Evolutionary conservation across 148 eudicot genomes (phyloP), one percentile per base, ranked within the genome.

Genomic region (Vaccinium macrocarpon): DNA sequence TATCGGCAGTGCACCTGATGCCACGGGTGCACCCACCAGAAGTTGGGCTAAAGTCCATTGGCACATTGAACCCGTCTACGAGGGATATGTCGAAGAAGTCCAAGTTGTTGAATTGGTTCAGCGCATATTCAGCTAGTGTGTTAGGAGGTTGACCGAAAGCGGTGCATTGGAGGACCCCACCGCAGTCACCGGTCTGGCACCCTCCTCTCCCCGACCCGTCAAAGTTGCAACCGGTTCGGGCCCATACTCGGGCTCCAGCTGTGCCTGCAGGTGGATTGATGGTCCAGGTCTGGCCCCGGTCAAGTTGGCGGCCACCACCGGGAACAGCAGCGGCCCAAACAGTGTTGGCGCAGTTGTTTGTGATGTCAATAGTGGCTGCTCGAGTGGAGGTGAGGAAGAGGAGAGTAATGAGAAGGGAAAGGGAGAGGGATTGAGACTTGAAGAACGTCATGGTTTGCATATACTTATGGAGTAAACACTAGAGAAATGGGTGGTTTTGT

Each of bases 61-160:
- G 91, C 35, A 91, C 74, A 19, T 59, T 59, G 66, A 59, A 59
- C n/a, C 66, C 66, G 3, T 59, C 66, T 59, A 59, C 66, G 9
- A n/a, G 91, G 90, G 85, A 91, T 91, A 13, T 91, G 92, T 93
- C 95, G 18, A 89, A 62, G 72, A 87, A 90, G 83, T 93, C 94
- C 3, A 86, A 38, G 82, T 90, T 86, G 6, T 19, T n/a, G 79
- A 32, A 62, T 62, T 62, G 90, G 35, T 88, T 82, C 4, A 93
- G 84, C 0, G 91, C 29, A 55, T 76, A 92, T 64, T 92, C 93
- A 6, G 93, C 92, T 1, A 91, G 32, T 16, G 92, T 90, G 76
- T 90, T 86, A 2, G 95, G 94, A 25, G 88, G 81, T 8, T 55
- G 18, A 0, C 93, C 93, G 19, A 72, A 89, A 0, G 13, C 86